These are phyloP conservation scores for Capillidium heterosporum DNA, from an alignment of 371 early-diverging fungal genomes.

Conservation along the genomic window DNA sequence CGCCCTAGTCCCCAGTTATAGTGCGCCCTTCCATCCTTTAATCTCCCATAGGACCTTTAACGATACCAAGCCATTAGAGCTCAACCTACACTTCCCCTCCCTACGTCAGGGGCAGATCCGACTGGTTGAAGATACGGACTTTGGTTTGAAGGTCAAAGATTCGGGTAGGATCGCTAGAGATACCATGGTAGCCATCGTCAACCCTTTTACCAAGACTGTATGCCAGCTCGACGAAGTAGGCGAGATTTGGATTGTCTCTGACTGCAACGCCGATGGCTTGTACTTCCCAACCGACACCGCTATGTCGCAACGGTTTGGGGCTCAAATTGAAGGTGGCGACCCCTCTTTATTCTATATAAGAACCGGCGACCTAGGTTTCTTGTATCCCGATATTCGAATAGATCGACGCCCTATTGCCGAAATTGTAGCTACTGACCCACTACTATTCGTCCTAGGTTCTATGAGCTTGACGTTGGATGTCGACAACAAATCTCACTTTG, in stretches of 20 bases:
- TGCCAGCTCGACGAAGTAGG: conserved; percentile 56
- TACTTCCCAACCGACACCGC: conserved; percentile 7
- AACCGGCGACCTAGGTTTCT: conserved; percentile 71
- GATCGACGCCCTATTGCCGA: conserved; percentile 14
- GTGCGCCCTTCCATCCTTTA: conserved; percentile 1
- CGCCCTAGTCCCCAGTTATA: neutral
- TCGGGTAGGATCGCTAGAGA: conserved; percentile 26
- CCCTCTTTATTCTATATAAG: conserved; percentile 45
- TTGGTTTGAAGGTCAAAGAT: neutral
- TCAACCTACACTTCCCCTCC: conserved; percentile 2
- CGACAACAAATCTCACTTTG: conserved; percentile 50
- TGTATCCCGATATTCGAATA: conserved; percentile 39
- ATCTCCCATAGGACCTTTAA: neutral
- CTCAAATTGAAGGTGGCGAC: conserved; percentile 40
- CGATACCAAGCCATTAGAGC: neutral
- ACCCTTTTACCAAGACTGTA: conserved; percentile 42
- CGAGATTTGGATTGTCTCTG: conserved; percentile 72
- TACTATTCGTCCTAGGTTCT: conserved; percentile 58
- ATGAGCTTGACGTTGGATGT: conserved; percentile 47
- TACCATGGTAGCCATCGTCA: conserved; percentile 70
- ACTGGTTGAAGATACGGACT: neutral
- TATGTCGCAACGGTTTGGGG: conserved; percentile 16
- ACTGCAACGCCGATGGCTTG: conserved; percentile 22
- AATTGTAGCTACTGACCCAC: conserved; percentile 34
- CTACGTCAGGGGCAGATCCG: neutral